Percentiles rank a stretch among this genome's conserved stretches.
Evolutionary conservation across 2,329 filamentous ascomycete species (phyloP).

Genomic region (Aspergillus phoenicis): DNA sequence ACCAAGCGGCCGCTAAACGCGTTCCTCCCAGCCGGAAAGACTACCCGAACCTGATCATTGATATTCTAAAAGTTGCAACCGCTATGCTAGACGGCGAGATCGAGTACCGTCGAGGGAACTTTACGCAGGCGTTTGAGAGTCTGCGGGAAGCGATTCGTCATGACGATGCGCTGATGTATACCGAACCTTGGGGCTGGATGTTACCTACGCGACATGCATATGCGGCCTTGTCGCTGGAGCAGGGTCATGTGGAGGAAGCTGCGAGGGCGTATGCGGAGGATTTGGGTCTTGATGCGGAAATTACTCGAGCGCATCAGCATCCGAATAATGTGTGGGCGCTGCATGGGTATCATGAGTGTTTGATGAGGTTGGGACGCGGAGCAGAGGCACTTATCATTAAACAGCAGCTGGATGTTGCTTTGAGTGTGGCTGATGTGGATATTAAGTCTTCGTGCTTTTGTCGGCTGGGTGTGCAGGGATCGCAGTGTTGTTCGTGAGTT

Average conservation of each 20-base stretch:
- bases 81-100: constrained; percentile 73
- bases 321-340: constrained; percentile 5
- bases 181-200: constrained; percentile 79
- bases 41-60: constrained; percentile 65
- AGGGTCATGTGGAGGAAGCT: constrained; percentile 59
- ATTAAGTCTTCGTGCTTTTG: constrained; percentile 7
- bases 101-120: constrained; percentile 61
- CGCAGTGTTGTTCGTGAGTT: no score
- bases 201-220: constrained; percentile 70
- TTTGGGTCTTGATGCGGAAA: constrained; percentile 57
- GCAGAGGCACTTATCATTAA: constrained; percentile 2
- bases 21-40: constrained; percentile 63
- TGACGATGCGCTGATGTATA: constrained; percentile 67
- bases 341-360: constrained; percentile 7
- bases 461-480: not conserved
- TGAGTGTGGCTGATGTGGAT: constrained; percentile 1
- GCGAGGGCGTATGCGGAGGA: constrained; percentile 61
- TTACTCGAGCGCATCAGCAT: constrained; percentile 61
- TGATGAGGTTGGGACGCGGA: not conserved
- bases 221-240: constrained; percentile 68
- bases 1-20: constrained; percentile 52
- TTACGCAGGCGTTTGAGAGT: constrained; percentile 55
- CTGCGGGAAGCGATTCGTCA: constrained; percentile 59
- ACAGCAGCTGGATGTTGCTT: not conserved
- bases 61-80: constrained; percentile 63